Evolutionary conservation across 129 eudicot genomes (phyloP).

Genomic region (Chrysanthemum seticuspe): DNA sequence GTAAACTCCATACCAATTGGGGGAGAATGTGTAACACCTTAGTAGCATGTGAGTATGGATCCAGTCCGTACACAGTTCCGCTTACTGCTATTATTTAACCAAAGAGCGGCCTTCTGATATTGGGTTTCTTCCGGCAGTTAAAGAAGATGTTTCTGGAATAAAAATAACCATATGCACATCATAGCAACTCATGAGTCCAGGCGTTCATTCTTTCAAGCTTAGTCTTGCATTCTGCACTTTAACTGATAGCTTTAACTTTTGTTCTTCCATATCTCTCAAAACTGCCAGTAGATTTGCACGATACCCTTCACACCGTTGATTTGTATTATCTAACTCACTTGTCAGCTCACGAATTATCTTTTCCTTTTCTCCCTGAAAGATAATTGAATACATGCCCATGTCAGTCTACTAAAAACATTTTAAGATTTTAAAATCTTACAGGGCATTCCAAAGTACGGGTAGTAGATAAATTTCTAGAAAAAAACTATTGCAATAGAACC

Average conservation of each 20-base stretch:
- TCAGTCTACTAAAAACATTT: neutral
- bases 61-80: neutral
- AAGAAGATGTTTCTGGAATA: neutral
- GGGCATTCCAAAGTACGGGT: neutral
- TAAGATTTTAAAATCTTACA: no score
- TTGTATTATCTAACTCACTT: conserved; percentile 27
- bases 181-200: neutral
- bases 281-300: no score
- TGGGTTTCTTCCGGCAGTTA: neutral
- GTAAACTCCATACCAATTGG: conserved; percentile 3
- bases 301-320: no score
- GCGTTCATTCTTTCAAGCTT: conserved; percentile 36
- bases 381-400: neutral
- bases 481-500: no score
- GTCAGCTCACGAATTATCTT: conserved; percentile 35
- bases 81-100: neutral
- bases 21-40: neutral
- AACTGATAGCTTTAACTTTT: conserved; percentile 44
- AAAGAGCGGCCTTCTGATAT: neutral
- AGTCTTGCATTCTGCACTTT: conserved; percentile 52
- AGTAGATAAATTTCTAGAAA: neutral
- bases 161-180: neutral
- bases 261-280: no score
- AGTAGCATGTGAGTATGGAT: neutral
- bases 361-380: conserved; percentile 33